Evolutionary conservation across 768 basidiomycete species (phyloP), one percentile per base, ranked within the genome.

Genomic region (Leccinum sublutescens): DNA sequence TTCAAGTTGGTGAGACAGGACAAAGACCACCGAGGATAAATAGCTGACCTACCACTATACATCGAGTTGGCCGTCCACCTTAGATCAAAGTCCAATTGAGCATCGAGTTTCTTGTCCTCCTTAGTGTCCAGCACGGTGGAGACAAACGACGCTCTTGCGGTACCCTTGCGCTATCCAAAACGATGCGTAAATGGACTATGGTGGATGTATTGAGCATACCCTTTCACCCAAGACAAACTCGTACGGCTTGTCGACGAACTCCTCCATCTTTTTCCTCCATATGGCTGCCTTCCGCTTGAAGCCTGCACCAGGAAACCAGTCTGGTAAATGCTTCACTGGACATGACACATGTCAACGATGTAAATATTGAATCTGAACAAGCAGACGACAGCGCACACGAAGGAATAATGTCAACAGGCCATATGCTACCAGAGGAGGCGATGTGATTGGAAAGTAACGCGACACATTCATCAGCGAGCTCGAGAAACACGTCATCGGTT

Each of bases 61-160:
- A 91, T 89, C 31, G 88, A 90, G 69, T 91, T 90, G n/a, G 90
- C 89, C 1, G 87, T 84, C 87, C 88, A 89, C 59, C 87, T 86
- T 50, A 91, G 76, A 63, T 91, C 89, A 61, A 84, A 85, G 64
- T 88, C 86, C 49, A 80, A 81, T 56, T 72, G 68, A 12, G 49
- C 19, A 50, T 71, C 71, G 1, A 60, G 52, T 29, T 12, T 34
- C 38, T 43, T 57, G 19, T 54, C 23, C 3, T 50, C 15, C 25
- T 59, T 54, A 4, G 33, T 33, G 19, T 85, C 84, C 14, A 90
- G 75, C 19, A 89, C 74, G 9, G 81, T 85, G 2, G 78, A 78
- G 25, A 76, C 76, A 53, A 79, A 80, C 10, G 78, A 81, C 3
- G 76, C 64, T 21, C 66, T 67, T 17, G 77, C 73, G 15, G 71